phyloP scores from a whole-genome alignment of 2,329 filamentous ascomycete species.

The Aspergillus fischeri region DNA sequence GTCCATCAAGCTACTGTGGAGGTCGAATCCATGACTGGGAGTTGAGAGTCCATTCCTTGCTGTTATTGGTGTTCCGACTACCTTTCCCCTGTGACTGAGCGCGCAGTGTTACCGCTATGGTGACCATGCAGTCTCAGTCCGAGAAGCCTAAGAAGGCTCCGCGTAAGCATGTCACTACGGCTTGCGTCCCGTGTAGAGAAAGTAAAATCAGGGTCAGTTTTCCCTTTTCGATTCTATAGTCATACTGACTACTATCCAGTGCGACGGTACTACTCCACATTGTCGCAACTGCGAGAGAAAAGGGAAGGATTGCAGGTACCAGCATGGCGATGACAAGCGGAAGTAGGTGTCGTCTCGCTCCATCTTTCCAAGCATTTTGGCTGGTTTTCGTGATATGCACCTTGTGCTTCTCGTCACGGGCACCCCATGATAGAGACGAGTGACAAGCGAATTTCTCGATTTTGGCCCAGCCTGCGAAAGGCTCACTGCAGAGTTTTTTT shows the following conservation, averaged over 20 bases:
- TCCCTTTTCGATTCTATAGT: not conserved
- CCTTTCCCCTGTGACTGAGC: not conserved
- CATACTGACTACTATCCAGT: constrained; percentile 19
- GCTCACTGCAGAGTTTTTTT: not conserved
- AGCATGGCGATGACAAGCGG: constrained; percentile 38
- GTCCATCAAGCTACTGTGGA: not conserved
- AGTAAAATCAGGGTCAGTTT: constrained; percentile 42
- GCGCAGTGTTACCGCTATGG: not conserved
- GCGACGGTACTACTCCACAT: constrained; percentile 35
- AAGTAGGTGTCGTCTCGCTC: constrained; percentile 26
- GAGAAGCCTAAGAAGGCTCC: constrained; percentile 29
- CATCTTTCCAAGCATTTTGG: not conserved
- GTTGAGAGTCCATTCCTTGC: not conserved
- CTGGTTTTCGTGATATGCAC: not conserved
- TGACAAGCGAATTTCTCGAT: not conserved
- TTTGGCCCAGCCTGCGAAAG: not conserved
- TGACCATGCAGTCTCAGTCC: constrained; percentile 21
- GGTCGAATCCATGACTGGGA: not conserved
- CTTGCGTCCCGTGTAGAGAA: constrained; percentile 43
- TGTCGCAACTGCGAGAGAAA: constrained; percentile 39
- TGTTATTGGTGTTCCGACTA: not conserved
- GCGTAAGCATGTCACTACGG: constrained; percentile 43
- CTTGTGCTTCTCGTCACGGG: not conserved
- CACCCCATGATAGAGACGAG: not conserved
- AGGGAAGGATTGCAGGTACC: constrained; percentile 36